Base-by-base conservation (phyloP, 1,284 basidiomycete genomes). In the Cystobasidium sp. region DNA sequence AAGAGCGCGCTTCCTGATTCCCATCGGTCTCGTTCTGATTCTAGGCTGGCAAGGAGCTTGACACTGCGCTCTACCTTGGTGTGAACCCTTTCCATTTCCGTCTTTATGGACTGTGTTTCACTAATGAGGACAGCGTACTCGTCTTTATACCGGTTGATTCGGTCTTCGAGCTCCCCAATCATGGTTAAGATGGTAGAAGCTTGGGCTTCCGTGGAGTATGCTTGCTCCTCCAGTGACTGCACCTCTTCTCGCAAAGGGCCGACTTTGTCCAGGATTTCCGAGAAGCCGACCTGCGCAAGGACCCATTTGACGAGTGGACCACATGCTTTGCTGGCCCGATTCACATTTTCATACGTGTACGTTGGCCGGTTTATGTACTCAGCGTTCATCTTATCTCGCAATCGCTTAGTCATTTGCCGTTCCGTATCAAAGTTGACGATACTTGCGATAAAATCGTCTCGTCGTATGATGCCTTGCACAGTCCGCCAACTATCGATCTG, bases 241-340 rank as follows among this genome's bases (percentile, higher is more conserved):
- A 99, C 96, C 82, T 99, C 96, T 79, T 95, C 91, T 31, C 97
- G 91, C 31, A 99, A 86, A 12, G 97, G 97, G 74, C 97, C 97
- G 37, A 99, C 94, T 83, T 91, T 93, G 85, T 99, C 97, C 64
- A 99, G 85, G 80, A 99, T 99, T 83, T 97, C 94, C 6, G 97
- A 98, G 86, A 94, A 99, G 52, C 89, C 89, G 58, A 99, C 94
- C 84, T 99, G 97, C 1, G 97, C 97, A 73, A 99, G 88, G 8
- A 91, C 95, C 97, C 97, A 98, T 82, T 97, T 97, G 77, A 97
- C 96, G 49, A 99, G 88, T 22, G 97, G 97, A 56, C 97, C 97
- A 82, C 97, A 99, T 37, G 97, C 97, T 84, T 91, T 93, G 84
- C 92, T 95, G 31, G 97, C 97, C 74, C 92, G 91, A 80, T 99